These are phyloP conservation scores for Colletotrichum sublineola DNA, from an alignment of 2,329 filamentous ascomycete species.

Conservation along the genomic window DNA sequence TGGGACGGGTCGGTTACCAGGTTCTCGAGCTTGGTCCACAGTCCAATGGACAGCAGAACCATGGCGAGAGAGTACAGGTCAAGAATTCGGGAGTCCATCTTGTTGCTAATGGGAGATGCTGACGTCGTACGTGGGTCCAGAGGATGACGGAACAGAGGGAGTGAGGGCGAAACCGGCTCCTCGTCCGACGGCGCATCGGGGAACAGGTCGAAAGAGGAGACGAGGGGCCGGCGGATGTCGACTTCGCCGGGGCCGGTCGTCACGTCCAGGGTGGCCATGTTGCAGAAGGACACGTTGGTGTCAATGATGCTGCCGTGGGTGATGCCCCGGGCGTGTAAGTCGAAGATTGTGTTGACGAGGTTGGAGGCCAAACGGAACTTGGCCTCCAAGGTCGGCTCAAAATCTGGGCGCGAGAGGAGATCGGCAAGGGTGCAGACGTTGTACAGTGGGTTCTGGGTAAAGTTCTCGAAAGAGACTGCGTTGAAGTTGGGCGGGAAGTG, in stretches of 20 bases:
- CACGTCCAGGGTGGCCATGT: slow-evolving; percentile 57
- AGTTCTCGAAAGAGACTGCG: slow-evolving; percentile 65
- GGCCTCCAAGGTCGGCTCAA: slow-evolving; percentile 78
- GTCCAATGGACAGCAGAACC: slow-evolving; percentile 79
- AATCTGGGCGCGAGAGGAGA: slow-evolving; percentile 64
- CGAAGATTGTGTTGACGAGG: slow-evolving; percentile 78
- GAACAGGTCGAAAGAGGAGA: slow-evolving; percentile 83
- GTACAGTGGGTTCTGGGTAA: slow-evolving; percentile 63
- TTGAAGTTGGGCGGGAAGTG: slow-evolving; percentile 77
- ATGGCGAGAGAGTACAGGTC: slow-evolving; percentile 82
- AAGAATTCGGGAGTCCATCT: slow-evolving; percentile 68
- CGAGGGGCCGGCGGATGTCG: slow-evolving; percentile 76
- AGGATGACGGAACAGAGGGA: slow-evolving; percentile 74
- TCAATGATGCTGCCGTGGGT: slow-evolving; percentile 79
- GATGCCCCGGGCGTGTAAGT: slow-evolving; percentile 77
- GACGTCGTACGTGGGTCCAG: slow-evolving; percentile 68
- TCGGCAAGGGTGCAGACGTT: slow-evolving; percentile 67
- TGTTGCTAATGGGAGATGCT: slow-evolving; percentile 61
- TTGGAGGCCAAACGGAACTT: slow-evolving; percentile 83
- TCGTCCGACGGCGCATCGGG: slow-evolving; percentile 59
- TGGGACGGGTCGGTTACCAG: slow-evolving; percentile 60
- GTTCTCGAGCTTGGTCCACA: slow-evolving; percentile 78
- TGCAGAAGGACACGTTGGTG: slow-evolving; percentile 76
- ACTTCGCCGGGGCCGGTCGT: slow-evolving; percentile 60
- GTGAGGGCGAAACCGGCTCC: slow-evolving; percentile 46